These are phyloP conservation scores for Heliocybe sulcata DNA, from an alignment of 1,284 basidiomycete species.

Conservation along the genomic window DNA sequence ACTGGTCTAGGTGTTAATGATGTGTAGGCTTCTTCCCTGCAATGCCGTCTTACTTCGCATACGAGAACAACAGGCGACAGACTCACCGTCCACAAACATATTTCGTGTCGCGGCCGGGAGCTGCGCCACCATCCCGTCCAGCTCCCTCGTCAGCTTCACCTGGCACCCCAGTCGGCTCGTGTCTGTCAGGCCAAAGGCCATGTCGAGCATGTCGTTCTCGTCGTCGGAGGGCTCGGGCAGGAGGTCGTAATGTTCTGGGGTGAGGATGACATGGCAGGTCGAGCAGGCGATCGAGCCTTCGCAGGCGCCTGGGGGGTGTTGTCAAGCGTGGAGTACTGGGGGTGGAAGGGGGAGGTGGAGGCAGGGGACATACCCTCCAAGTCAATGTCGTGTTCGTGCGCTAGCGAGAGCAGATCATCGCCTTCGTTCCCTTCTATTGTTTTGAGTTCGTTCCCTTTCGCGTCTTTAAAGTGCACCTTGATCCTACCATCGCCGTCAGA, in stretches of 20 bases:
- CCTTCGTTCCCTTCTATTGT: conserved; percentile 92
- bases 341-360: not conserved
- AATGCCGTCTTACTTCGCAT: not conserved
- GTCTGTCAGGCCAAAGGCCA: conserved; percentile 96
- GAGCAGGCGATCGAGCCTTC: conserved; percentile 97
- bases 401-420: conserved; percentile 86
- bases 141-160: conserved; percentile 73
- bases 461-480: conserved; percentile 85
- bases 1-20: conserved; percentile 23
- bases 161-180: conserved; percentile 84
- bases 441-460: conserved; percentile 78
- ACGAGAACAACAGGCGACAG: not conserved
- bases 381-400: conserved; percentile 96
- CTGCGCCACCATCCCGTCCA: conserved; percentile 84
- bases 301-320: conserved; percentile 68
- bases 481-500: conserved; percentile 43
- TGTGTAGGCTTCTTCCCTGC: conserved; percentile 39
- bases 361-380: conserved; percentile 78
- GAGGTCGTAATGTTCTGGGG: conserved; percentile 76
- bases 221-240: conserved; percentile 93
- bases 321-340: not conserved
- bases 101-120: conserved; percentile 93
- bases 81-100: conserved; percentile 90
- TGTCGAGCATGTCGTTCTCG: conserved; percentile 97
- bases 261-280: conserved; percentile 93